phyloP scores from a whole-genome alignment of 2,329 filamentous ascomycete genomes.

The Verticillium isaacii region DNA sequence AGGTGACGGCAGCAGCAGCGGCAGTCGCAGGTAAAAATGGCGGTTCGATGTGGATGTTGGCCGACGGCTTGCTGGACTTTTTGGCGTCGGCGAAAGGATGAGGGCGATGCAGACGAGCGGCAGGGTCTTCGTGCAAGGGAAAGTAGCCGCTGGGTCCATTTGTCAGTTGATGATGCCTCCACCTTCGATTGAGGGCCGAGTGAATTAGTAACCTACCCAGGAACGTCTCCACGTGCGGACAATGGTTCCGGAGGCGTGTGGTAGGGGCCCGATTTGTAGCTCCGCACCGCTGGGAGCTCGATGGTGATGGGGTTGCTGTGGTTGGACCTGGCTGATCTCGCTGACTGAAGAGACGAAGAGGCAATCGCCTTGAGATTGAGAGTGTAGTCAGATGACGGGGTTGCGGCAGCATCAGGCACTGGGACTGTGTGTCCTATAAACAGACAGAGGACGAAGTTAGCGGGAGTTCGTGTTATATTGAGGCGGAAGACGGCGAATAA shows the following conservation, averaged over 20 bases:
- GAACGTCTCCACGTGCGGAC: conserved; percentile 53
- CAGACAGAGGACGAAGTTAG: not conserved
- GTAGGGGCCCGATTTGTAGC: conserved; percentile 31
- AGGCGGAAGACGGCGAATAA: not conserved
- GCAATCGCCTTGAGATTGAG: conserved; percentile 16
- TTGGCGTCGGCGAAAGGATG: conserved; percentile 46
- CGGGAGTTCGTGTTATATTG: not conserved
- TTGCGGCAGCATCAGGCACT: not conserved
- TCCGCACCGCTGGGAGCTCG: conserved; percentile 38
- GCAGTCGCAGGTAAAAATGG: not conserved
- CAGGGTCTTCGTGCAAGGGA: conserved; percentile 53
- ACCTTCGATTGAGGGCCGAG: not conserved
- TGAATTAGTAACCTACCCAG: conserved; percentile 42
- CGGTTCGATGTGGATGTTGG: conserved; percentile 15
- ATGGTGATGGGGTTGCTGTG: conserved; percentile 49
- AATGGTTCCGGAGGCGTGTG: conserved; percentile 44
- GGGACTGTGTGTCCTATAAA: not conserved
- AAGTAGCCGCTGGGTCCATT: conserved; percentile 49
- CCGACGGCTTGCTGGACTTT: conserved; percentile 29
- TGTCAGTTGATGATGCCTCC: conserved; percentile 2
- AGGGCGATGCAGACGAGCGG: conserved; percentile 37
- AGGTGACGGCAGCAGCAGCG: not conserved
- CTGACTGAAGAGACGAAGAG: conserved; percentile 10
- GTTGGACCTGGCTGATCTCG: conserved; percentile 1
- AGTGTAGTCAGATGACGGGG: conserved; percentile 7